These are phyloP conservation scores for Trypanosoma boissoni DNA, from an alignment of 208 protist genomes.

Conservation along the genomic window DNA sequence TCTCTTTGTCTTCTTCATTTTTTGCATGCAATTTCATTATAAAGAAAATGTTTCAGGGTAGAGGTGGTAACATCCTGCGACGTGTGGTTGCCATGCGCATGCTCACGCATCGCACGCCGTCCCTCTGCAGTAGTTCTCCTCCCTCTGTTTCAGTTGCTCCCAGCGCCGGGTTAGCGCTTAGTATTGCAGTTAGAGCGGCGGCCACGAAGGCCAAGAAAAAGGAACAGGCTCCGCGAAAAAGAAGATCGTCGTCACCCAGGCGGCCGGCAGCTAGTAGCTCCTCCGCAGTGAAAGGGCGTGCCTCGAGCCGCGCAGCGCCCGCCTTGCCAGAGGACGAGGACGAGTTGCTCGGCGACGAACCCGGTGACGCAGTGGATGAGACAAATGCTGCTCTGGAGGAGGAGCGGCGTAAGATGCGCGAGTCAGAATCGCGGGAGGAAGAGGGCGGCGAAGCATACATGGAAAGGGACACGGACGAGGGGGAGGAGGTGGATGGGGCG, in stretches of 20 bases:
- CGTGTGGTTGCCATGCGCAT: too few species aligned
- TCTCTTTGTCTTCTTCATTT: too few species aligned
- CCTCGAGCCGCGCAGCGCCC: not conserved
- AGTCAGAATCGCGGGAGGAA: not conserved
- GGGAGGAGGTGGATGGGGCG: conserved; percentile 17
- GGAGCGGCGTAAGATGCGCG: not conserved
- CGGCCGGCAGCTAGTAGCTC: not conserved
- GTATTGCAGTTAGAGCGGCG: not conserved
- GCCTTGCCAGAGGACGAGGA: conserved; percentile 11
- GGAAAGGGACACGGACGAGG: not conserved
- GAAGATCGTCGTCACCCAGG: too few species aligned
- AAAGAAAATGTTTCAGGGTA: too few species aligned
- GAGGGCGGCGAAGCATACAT: not conserved
- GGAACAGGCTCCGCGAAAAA: conserved; percentile 3
- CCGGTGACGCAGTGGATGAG: not conserved
- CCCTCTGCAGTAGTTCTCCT: too few species aligned
- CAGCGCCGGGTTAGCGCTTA: too few species aligned
- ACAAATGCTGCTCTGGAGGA: not conserved
- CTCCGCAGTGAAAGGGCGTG: not conserved
- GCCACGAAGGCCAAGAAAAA: conserved; percentile 9
- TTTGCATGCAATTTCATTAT: too few species aligned
- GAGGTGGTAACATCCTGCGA: too few species aligned
- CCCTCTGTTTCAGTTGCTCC: too few species aligned
- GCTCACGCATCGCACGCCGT: too few species aligned
- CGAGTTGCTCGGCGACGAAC: not conserved